Evolutionary conservation across 1,284 basidiomycete genomes (phyloP), one percentile per base, ranked within the genome.

Genomic region (Macrocystidia cucumis): DNA sequence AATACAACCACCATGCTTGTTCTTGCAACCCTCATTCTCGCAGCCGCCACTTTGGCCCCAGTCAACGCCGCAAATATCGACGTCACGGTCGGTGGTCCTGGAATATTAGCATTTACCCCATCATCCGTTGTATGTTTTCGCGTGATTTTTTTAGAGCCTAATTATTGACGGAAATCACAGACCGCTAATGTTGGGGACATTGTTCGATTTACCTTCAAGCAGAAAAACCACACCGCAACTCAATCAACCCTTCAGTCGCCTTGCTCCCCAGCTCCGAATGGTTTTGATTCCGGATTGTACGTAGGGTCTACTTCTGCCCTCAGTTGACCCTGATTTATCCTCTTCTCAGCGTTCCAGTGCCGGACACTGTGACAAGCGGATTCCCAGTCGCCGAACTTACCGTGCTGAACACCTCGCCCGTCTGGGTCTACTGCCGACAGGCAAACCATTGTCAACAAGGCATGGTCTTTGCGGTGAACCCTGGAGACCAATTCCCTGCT

Each of bases 401-500:
- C 3, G 62, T 75, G 3, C 36, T 53, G 13, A 60, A 66, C 48
- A 63, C 59, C 3, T 63, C 69, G 32, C 73, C 77, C 0, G 59
- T 75, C 27, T 82, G 79, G 79, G 63, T 74, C 13, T 80, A 67
- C 57, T 78, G 76, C 42, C 47, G 46, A 3, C 65, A 66, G 42
- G 50, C 45, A 9, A 54, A 50, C 32, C 67, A 70, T 42, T 71
- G 68, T 41, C 45, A 58, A 34, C 57, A 65, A 40, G 76, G 76
- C 9, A 79, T 78, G 77, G 74, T 79, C 18, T 78, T 78, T 50
- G 73, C 75, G 12, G 58, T 78, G 44, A 79, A 79, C 52, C 71
- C 74, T 2, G 72, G 67, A 8, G 51, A 59, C 51, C 60, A 71
- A 20, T 67, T 76, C 44, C 52, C 58, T 13, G 61, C 66, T 3